Percentiles rank a stretch among this genome's conserved stretches.
Evolutionary conservation across 495 filamentous ascomycete species (phyloP).

Genomic region (Pyrenula massariospora): DNA sequence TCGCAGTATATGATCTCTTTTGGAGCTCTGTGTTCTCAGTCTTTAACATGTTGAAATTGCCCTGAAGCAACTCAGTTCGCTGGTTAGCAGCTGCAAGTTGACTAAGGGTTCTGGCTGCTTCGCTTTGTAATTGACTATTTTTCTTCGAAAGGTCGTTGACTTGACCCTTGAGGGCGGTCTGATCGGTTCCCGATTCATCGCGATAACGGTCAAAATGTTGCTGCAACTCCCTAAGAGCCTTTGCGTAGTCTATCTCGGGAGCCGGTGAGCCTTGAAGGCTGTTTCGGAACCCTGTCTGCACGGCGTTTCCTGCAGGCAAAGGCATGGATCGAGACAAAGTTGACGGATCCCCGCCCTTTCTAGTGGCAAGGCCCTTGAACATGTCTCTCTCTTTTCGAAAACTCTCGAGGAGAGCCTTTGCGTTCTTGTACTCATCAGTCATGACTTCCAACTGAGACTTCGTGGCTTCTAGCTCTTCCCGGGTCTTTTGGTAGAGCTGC

Average conservation of each 20-base stretch:
- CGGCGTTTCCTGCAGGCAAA: slow-evolving; percentile 22
- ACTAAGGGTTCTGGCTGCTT: slow-evolving; percentile 64
- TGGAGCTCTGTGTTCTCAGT: slow-evolving; percentile 75
- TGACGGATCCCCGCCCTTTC: slow-evolving; percentile 53
- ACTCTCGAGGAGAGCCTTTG: slow-evolving; percentile 72
- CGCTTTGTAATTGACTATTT: slow-evolving; percentile 68
- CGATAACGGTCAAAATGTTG: slow-evolving; percentile 82
- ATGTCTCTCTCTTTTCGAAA: slow-evolving; percentile 93
- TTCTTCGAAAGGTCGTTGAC: slow-evolving; percentile 69
- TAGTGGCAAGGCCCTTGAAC: slow-evolving; percentile 84
- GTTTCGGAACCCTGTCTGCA: slow-evolving; percentile 7
- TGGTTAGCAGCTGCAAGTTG: slow-evolving; percentile 71
- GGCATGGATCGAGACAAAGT: slow-evolving; percentile 54
- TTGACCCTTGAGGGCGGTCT: slow-evolving; percentile 73
- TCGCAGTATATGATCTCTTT: slow-evolving; percentile 59
- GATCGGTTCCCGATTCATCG: slow-evolving; percentile 68
- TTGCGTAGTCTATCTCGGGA: slow-evolving; percentile 48
- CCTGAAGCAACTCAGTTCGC: slow-evolving; percentile 81
- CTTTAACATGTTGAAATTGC: slow-evolving; percentile 71
- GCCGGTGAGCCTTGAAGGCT: slow-evolving; percentile 22
- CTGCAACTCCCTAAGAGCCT: slow-evolving; percentile 72
- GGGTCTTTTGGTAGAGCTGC: slow-evolving; percentile 56
- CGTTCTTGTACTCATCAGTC: slow-evolving; percentile 64
- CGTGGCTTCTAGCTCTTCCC: slow-evolving; percentile 59
- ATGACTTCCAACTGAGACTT: slow-evolving; percentile 48